These are phyloP conservation scores for Dissoconium aciculare DNA, from an alignment of 2,329 filamentous ascomycete species.

Conservation along the genomic window DNA sequence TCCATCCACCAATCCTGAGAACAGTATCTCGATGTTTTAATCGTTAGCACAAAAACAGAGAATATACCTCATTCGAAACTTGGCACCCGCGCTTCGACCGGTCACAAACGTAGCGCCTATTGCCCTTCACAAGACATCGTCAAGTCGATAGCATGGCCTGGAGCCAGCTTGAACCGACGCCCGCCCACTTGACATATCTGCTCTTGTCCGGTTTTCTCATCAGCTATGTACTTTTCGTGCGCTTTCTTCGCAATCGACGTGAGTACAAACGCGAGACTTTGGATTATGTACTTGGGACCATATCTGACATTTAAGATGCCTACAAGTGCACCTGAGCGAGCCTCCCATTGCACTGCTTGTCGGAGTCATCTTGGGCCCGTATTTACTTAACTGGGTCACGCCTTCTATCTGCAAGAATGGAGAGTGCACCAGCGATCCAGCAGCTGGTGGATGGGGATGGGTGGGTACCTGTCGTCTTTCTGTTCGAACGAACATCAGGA, in stretches of 20 bases:
- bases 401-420: constrained; percentile 26
- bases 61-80: too few species aligned
- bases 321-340: constrained; percentile 32
- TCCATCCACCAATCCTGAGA: too few species aligned
- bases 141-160: too few species aligned
- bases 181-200: constrained; percentile 32
- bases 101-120: too few species aligned
- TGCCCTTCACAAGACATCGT: too few species aligned
- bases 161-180: constrained; percentile 33
- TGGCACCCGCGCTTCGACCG: too few species aligned
- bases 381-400: constrained; percentile 25
- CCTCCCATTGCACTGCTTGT: constrained; percentile 33
- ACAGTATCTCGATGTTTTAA: too few species aligned
- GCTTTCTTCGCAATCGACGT: constrained; percentile 31
- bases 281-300: too few species aligned
- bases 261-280: constrained; percentile 1
- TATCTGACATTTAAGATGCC: too few species aligned
- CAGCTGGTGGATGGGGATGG: constrained; percentile 27
- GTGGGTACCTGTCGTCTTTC: constrained; percentile 6
- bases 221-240: constrained; percentile 32
- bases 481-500: constrained; percentile 6
- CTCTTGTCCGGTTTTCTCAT: constrained; percentile 32
- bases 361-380: constrained; percentile 32
- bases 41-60: too few species aligned
- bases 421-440: constrained; percentile 10